Conservation (phyloP, 345 rosid genomes). For the Pugionium dolabratum region DNA sequence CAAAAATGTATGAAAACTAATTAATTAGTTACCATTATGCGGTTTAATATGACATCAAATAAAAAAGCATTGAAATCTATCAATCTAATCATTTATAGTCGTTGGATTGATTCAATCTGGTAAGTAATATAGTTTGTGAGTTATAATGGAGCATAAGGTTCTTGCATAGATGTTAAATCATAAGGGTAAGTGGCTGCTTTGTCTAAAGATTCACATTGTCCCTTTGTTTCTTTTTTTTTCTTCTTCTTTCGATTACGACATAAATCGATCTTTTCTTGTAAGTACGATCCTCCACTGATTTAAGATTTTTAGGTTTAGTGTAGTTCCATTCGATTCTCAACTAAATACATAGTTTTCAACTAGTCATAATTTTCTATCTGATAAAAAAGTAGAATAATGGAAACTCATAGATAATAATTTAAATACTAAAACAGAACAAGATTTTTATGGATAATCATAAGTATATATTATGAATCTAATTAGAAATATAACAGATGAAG, state of each 20-base stretch:
- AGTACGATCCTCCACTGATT: conserved; percentile 33
- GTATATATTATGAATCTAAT: too few relatives aligned
- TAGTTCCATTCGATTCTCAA: conserved; percentile 36
- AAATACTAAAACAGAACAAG: too few relatives aligned
- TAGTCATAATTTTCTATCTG: conserved; percentile 23
- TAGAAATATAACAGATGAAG: too few relatives aligned
- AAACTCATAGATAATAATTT: not conserved
- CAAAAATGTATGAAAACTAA: too few relatives aligned
- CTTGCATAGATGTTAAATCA: conserved; percentile 36
- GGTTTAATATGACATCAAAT: too few relatives aligned
- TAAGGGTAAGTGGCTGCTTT: conserved; percentile 37
- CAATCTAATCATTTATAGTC: conserved; percentile 16
- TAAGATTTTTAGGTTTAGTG: conserved; percentile 36
- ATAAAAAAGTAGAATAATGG: not conserved
- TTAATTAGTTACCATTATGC: too few relatives aligned
- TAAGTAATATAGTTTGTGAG: conserved; percentile 8
- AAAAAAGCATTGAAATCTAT: not conserved
- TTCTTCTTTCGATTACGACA: conserved; percentile 24
- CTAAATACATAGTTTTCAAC: conserved; percentile 21
- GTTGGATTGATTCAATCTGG: conserved; percentile 24
- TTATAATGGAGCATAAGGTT: conserved; percentile 38
- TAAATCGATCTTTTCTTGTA: conserved; percentile 28
- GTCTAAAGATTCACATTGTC: conserved; percentile 42
- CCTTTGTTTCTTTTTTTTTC: conserved; percentile 23
- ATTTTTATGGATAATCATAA: too few relatives aligned